Evolutionary conservation across 805 yeast species (phyloP).

Genomic region (Wickerhamiella brachini): DNA sequence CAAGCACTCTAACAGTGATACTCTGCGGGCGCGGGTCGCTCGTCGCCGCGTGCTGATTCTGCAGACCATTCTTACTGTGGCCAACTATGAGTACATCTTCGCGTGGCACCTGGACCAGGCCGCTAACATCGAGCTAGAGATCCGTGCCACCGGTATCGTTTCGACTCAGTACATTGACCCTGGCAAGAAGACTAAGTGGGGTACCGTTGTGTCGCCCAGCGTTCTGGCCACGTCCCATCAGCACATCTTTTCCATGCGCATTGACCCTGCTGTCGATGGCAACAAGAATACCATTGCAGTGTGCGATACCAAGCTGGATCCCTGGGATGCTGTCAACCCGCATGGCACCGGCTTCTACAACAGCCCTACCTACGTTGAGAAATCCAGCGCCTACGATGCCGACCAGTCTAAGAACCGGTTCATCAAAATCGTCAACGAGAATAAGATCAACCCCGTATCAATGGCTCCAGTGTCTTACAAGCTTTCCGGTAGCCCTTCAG

Average conservation of each 20-base stretch:
- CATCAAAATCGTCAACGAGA: conserved; percentile 62
- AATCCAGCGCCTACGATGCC: conserved; percentile 58
- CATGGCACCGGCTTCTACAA: conserved; percentile 58
- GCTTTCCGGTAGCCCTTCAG: conserved; percentile 58
- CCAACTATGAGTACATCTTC: conserved; percentile 68
- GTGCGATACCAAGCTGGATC: conserved; percentile 56
- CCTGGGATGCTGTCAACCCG: conserved; percentile 42
- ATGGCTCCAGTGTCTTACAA: conserved; percentile 66
- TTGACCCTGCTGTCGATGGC: conserved; percentile 74
- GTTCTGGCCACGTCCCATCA: conserved; percentile 78
- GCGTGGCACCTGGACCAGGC: conserved; percentile 64
- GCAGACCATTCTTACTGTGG: conserved; percentile 73
- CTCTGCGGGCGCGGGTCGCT: conserved; percentile 58
- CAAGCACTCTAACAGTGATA: conserved; percentile 67
- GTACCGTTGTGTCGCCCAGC: conserved; percentile 65
- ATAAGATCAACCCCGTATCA: conserved; percentile 52
- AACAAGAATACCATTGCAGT: conserved; percentile 59
- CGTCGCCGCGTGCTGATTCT: conserved; percentile 69
- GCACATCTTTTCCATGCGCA: conserved; percentile 65
- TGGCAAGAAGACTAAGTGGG: conserved; percentile 50
- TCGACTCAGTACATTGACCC: conserved; percentile 76
- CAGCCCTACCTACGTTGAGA: conserved; percentile 50
- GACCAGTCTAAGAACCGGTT: conserved; percentile 64
- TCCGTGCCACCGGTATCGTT: conserved; percentile 74
- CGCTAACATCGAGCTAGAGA: conserved; percentile 64